These are phyloP conservation scores for Thuja plicata DNA, from an alignment of 83 land plant species.

Conservation along the genomic window DNA sequence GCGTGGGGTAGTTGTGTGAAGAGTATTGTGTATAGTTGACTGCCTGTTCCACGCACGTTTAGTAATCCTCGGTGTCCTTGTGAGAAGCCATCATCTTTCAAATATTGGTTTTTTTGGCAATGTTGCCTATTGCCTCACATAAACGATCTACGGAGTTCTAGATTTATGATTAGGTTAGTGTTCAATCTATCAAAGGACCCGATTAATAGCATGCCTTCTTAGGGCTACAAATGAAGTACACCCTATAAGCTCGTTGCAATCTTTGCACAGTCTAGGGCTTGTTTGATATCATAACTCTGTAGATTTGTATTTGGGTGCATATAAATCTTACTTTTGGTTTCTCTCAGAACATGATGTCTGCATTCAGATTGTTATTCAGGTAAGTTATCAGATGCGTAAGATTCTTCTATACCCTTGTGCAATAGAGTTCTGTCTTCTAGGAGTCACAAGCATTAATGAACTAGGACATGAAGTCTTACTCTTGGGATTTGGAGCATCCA, in stretches of 20 bases:
- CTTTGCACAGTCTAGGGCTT: not conserved
- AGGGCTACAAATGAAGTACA: slow-evolving; percentile 10
- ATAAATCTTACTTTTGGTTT: not conserved
- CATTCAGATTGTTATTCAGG: not conserved
- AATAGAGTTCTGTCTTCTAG: not conserved
- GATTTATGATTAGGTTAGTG: slow-evolving; percentile 3
- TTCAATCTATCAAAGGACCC: not conserved
- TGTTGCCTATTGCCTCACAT: not conserved
- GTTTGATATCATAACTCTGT: not conserved
- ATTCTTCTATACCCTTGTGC: not conserved
- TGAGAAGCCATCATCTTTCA: not conserved
- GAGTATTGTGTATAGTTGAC: slow-evolving; percentile 14
- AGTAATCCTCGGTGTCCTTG: slow-evolving; percentile 13
- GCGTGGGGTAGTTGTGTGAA: not conserved
- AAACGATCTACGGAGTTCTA: not conserved
- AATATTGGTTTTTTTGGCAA: not conserved
- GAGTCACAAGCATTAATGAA: slow-evolving; percentile 5
- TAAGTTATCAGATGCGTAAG: not conserved
- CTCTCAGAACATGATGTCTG: not conserved
- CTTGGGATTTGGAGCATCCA: not conserved
- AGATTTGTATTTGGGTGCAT: not conserved
- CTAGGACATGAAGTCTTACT: not conserved
- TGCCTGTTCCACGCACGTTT: slow-evolving; percentile 8
- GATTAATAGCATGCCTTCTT: not conserved
- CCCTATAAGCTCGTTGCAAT: not conserved